phyloP scores from a whole-genome alignment of 2,329 filamentous ascomycete genomes.

The Keithomyces neogunnii region DNA sequence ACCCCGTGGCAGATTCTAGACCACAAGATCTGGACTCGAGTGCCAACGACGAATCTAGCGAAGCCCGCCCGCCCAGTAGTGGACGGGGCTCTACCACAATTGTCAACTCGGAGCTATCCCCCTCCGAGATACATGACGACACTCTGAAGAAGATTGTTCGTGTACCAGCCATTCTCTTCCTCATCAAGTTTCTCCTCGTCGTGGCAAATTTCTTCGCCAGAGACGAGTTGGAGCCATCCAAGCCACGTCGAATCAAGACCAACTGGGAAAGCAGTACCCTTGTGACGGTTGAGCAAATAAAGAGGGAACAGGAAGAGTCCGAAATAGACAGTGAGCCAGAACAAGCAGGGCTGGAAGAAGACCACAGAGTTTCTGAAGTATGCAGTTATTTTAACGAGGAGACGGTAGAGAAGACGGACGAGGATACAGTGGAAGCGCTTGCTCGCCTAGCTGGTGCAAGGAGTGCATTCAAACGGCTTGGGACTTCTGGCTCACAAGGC shows the following conservation, averaged over 20 bases:
- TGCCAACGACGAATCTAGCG: background rate
- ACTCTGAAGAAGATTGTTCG: background rate
- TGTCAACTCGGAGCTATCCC: background rate
- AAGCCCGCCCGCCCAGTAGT: background rate
- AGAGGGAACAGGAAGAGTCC: too few relatives aligned
- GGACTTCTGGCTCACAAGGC: too few relatives aligned
- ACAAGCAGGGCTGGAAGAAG: too few relatives aligned
- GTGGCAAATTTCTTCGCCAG: background rate
- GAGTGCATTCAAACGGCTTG: too few relatives aligned
- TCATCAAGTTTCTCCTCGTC: conserved; percentile 2
- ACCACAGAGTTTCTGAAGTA: too few relatives aligned
- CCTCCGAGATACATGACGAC: background rate
- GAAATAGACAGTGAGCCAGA: too few relatives aligned
- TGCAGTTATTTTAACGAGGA: too few relatives aligned
- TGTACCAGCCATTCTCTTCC: conserved; percentile 1
- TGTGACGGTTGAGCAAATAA: too few relatives aligned
- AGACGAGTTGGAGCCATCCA: background rate
- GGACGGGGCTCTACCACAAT: background rate
- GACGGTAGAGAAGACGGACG: too few relatives aligned
- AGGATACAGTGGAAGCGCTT: too few relatives aligned
- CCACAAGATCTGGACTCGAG: background rate
- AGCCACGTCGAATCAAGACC: background rate
- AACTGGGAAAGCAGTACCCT: too few relatives aligned
- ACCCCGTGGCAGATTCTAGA: background rate
- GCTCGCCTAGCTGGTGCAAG: too few relatives aligned